Percentiles rank a stretch among this genome's conserved stretches.
These are phyloP conservation scores for Lolium multiflorum DNA, from an alignment of 176 grass and related monocot genomes.

Conservation along the genomic window DNA sequence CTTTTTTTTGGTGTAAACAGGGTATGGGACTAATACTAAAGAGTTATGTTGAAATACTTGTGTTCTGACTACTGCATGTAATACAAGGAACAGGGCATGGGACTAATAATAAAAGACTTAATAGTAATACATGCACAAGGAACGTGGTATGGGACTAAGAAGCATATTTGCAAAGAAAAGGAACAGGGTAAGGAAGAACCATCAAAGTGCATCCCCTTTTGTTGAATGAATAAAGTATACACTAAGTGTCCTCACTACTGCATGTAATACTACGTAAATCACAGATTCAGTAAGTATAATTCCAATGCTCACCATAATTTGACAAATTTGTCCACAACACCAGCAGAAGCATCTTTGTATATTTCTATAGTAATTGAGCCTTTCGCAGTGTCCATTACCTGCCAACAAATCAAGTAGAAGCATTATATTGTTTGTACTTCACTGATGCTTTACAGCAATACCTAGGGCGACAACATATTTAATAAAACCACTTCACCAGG, in stretches of 20 bases:
- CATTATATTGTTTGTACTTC: slow-evolving; percentile 16
- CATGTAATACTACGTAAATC: slow-evolving; percentile 33
- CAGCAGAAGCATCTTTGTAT: slow-evolving; percentile 79
- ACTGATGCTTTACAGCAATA: slow-evolving; percentile 15
- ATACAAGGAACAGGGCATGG: too few species aligned
- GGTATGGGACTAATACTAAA: too few species aligned
- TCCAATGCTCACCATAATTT: slow-evolving; percentile 71
- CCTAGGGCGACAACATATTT: not conserved
- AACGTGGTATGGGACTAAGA: not conserved
- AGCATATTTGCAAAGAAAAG: not conserved
- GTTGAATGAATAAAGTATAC: not conserved
- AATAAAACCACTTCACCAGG: slow-evolving; percentile 8
- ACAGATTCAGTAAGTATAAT: slow-evolving; percentile 36
- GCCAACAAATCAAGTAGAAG: slow-evolving; percentile 46
- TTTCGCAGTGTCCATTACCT: slow-evolving; percentile 87
- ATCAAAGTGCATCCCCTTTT: not conserved
- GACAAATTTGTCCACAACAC: slow-evolving; percentile 80
- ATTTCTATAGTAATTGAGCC: slow-evolving; percentile 86
- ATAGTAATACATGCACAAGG: too few species aligned
- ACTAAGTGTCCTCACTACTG: not conserved
- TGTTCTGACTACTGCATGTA: too few species aligned
- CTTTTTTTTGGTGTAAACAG: too few species aligned
- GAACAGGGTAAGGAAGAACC: slow-evolving; percentile 15
- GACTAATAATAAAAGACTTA: too few species aligned
- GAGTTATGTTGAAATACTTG: too few species aligned